These are phyloP conservation scores for Spatholobus suberectus DNA, from an alignment of 306 rosid species.

Conservation along the genomic window DNA sequence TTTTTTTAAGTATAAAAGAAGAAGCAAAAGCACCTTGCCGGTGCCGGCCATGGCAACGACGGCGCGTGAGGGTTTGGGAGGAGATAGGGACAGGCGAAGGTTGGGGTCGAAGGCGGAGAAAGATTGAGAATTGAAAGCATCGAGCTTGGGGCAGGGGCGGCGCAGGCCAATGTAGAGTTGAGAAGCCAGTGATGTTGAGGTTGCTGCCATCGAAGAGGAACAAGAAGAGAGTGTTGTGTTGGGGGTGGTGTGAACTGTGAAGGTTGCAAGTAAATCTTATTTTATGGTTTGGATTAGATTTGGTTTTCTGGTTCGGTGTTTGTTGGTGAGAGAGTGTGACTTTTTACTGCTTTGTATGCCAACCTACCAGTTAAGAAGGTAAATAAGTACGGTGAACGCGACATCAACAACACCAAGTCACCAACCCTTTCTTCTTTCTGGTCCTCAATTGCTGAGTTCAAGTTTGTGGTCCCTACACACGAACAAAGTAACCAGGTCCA, in stretches of 20 bases:
- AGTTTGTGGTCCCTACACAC: not conserved
- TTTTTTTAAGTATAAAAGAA: not conserved
- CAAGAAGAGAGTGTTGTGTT: not conserved
- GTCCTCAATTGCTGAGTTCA: not conserved
- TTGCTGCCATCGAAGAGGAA: conserved; percentile 67
- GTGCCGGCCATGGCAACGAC: conserved; percentile 90
- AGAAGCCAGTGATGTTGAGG: conserved; percentile 81
- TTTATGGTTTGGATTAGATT: conserved; percentile 39
- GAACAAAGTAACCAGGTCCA: not conserved
- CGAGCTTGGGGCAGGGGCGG: conserved; percentile 60
- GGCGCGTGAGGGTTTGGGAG: conserved; percentile 64
- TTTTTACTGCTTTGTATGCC: not conserved
- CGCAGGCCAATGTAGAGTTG: conserved; percentile 76
- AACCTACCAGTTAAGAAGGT: not conserved
- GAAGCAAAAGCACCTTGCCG: conserved; percentile 64
- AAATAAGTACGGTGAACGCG: not conserved
- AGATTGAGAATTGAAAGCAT: conserved; percentile 50
- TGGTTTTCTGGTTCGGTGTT: conserved; percentile 27
- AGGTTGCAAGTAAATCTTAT: not conserved
- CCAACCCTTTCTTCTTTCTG: not conserved
- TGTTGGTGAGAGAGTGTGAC: conserved; percentile 15
- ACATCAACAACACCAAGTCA: not conserved
- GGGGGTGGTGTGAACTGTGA: not conserved
- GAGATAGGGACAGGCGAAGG: conserved; percentile 66
- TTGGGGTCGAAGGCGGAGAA: conserved; percentile 49